Evolutionary conservation across 495 filamentous ascomycete genomes (phyloP), one percentile per base, ranked within the genome.

Genomic region (Penicillium cosmopolitanum): DNA sequence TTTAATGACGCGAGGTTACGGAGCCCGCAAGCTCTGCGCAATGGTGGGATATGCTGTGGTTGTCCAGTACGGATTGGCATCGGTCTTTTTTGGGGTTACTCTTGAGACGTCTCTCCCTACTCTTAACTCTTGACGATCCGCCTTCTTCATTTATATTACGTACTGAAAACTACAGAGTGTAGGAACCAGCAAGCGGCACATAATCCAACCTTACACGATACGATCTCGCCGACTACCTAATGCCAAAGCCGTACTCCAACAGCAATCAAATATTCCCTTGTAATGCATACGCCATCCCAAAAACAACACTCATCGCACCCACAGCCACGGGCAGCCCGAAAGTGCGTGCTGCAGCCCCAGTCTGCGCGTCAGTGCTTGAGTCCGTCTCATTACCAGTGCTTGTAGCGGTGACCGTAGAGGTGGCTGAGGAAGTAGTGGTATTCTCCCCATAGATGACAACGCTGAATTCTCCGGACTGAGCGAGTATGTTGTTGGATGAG

Each of bases 381-480:
- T 16, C 44, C 23, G 44, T 48, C 44, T 13, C 44, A 48, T 19
- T 48, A 48, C 44, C 44, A 48, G 44, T 48, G 18, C 44, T 48
- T 48, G 44, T 48, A 21, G 44, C 44, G 4, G 44, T 48, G 18
- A 16, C 44, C 15, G 44, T 23, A 48, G 44, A 28, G 18, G 44
- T 23, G 44, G 44, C 44, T 23, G 44, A 48, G 12, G 44, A 48
- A 19, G 44, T 48, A 19, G 18, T 48, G 44, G 44, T 48, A 48
- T 48, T 48, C 44, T 48, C 44, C 21, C 44, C 44, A 48, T 48
- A 16, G 13, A 48, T 23, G 44, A 48, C 44, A 48, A 48, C 44
- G 18, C 44, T 48, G 44, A 48, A 48, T 48, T 48, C 44, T 48
- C 44, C 18, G 44, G 44, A 48, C 44, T 48, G 44, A 48, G 44